Evolutionary conservation across 108 stramenopile species (phyloP).

Genomic region (Cyclotella choctawhatcheeana): DNA sequence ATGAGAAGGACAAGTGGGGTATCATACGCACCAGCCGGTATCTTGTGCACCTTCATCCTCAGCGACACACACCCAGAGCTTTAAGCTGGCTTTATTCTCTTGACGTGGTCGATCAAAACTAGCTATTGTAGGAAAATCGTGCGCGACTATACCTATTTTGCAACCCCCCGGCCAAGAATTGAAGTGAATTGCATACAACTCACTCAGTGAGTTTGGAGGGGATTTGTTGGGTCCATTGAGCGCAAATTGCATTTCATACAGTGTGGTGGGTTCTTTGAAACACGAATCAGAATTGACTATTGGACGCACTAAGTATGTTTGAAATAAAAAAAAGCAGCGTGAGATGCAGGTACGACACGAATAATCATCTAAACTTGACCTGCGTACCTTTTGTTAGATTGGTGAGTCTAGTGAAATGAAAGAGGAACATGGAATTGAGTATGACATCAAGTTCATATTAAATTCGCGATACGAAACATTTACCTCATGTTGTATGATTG

Average conservation of each 20-base stretch:
- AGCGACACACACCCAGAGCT: conserved; percentile 40
- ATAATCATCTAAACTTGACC: neutral
- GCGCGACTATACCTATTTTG: conserved; percentile 46
- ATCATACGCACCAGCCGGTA: too few relatives aligned
- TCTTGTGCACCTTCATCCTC: conserved; percentile 26
- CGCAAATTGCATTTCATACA: conserved; percentile 52
- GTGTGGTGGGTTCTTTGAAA: conserved; percentile 24
- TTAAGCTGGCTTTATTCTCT: conserved; percentile 32
- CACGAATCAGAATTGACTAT: conserved; percentile 42
- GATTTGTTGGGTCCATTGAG: conserved; percentile 25
- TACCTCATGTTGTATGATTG: conserved; percentile 28
- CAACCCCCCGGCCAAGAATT: conserved; percentile 16
- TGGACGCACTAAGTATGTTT: conserved; percentile 17
- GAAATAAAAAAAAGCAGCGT: too few relatives aligned
- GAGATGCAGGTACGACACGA: too few relatives aligned
- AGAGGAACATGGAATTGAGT: neutral
- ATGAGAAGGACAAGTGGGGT: too few relatives aligned
- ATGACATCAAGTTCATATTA: neutral
- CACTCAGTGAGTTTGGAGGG: conserved; percentile 39
- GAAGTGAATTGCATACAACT: conserved; percentile 45
- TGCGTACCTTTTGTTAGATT: conserved; percentile 37
- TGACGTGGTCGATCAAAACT: conserved; percentile 24
- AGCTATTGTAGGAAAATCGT: conserved; percentile 45
- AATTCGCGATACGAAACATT: neutral
- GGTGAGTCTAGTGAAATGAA: conserved; percentile 8